These are phyloP conservation scores for Solanum chacoense DNA, from an alignment of 305 asterid genomes.

Conservation along the genomic window DNA sequence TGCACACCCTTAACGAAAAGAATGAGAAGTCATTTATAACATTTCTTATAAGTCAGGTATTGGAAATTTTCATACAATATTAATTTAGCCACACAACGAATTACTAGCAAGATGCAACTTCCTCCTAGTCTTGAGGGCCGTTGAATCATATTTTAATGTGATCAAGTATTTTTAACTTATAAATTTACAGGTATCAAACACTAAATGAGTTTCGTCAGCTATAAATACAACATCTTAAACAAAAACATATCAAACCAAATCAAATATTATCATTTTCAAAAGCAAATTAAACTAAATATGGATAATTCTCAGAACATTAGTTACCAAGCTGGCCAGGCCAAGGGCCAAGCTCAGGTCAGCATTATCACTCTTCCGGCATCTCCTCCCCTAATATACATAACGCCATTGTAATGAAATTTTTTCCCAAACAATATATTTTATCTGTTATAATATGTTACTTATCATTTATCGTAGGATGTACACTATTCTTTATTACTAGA, in stretches of 20 bases:
- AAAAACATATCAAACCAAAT: neutral
- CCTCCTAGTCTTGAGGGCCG: neutral
- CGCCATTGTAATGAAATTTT: neutral
- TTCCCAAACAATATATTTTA: neutral
- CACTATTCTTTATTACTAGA: neutral
- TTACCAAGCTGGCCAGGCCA: constrained; percentile 53
- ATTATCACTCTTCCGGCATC: neutral
- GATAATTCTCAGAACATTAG: constrained; percentile 41
- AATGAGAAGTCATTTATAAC: no score
- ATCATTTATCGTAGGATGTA: neutral
- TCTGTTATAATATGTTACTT: neutral
- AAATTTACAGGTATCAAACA: neutral
- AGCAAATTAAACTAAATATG: constrained; percentile 19
- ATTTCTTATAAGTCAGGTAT: no score
- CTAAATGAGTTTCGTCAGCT: neutral
- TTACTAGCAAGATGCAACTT: neutral
- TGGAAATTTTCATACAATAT: neutral
- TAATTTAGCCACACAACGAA: no score
- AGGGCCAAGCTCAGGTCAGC: constrained; percentile 16
- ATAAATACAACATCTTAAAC: neutral
- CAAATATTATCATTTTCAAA: neutral
- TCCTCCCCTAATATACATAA: neutral
- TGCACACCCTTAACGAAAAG: no score
- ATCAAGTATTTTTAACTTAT: neutral
- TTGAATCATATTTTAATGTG: neutral